These are phyloP conservation scores for Ambrosia trifida DNA, from an alignment of 129 eudicot genomes.

Conservation along the genomic window DNA sequence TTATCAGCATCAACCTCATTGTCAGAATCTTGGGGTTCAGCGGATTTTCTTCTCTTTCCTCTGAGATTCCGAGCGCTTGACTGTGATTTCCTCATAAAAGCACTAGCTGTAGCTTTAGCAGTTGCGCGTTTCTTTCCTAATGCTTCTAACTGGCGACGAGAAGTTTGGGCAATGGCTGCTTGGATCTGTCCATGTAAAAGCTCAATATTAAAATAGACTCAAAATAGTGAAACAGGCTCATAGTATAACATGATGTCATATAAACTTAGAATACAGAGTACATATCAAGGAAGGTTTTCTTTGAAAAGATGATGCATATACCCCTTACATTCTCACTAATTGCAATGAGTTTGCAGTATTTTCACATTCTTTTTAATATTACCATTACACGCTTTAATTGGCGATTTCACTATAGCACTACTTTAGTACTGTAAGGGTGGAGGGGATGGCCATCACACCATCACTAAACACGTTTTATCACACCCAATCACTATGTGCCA, in stretches of 20 bases:
- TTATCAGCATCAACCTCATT: constrained; percentile 31
- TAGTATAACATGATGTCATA: neutral
- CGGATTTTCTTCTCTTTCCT: constrained; percentile 35
- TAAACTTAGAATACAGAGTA: neutral
- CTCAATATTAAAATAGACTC: constrained; percentile 1
- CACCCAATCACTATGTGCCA: too few species aligned
- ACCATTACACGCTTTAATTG: neutral
- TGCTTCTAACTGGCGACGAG: constrained; percentile 84
- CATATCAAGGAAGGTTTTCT: constrained; percentile 2
- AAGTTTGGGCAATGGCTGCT: constrained; percentile 83
- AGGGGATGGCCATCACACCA: too few species aligned
- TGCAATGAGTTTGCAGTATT: neutral
- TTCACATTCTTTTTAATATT: neutral
- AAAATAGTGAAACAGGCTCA: constrained; percentile 9
- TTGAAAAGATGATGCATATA: neutral
- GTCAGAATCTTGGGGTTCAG: constrained; percentile 39
- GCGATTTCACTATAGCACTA: too few species aligned
- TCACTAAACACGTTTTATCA: too few species aligned
- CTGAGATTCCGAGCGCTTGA: constrained; percentile 30
- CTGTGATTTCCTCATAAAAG: constrained; percentile 50
- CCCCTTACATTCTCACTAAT: neutral
- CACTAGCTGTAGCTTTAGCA: constrained; percentile 53
- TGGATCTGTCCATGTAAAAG: constrained; percentile 59
- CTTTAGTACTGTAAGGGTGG: too few species aligned
- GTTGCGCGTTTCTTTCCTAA: constrained; percentile 72